Percentiles rank a stretch among this genome's conserved stretches.
phyloP scores from a whole-genome alignment of 345 rosid species.

The Limnanthes douglasii region DNA sequence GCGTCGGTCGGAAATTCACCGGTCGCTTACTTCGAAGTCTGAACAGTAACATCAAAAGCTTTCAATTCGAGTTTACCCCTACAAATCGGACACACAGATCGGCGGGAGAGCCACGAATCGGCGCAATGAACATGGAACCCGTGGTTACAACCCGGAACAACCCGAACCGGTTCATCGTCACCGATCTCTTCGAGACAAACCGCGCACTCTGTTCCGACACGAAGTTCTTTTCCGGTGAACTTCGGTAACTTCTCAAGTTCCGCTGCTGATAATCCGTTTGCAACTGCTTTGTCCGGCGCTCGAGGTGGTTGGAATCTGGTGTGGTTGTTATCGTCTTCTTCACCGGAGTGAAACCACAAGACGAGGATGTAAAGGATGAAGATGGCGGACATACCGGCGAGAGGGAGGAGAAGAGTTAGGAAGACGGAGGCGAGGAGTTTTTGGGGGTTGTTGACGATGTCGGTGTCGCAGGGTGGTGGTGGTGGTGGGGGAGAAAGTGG shows the following conservation, averaged over 20 bases:
- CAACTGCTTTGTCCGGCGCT: conserved; percentile 15
- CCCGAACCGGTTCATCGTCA: conserved; percentile 31
- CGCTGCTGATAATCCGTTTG: conserved; percentile 32
- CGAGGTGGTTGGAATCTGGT: conserved; percentile 1
- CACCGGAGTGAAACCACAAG: conserved; percentile 28
- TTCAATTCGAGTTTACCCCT: conserved; percentile 39
- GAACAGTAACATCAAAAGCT: too few relatives aligned
- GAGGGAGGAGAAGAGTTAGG: conserved; percentile 54
- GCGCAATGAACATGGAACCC: conserved; percentile 72
- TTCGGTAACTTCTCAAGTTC: conserved; percentile 58
- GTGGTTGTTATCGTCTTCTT: conserved; percentile 4
- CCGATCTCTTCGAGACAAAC: conserved; percentile 74
- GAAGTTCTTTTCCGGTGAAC: conserved; percentile 49
- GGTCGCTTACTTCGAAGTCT: too few relatives aligned
- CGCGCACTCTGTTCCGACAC: conserved; percentile 40
- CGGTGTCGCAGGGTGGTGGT: conserved; percentile 7
- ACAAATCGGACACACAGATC: conserved; percentile 57
- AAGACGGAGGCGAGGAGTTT: conserved; percentile 38
- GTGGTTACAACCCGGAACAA: conserved; percentile 78
- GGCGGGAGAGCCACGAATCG: conserved; percentile 68
- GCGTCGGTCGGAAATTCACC: too few relatives aligned
- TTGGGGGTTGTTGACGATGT: neutral
- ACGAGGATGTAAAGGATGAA: conserved; percentile 45
- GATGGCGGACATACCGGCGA: conserved; percentile 46
- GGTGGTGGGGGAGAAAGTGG: conserved; percentile 4